Percentiles rank a stretch among this genome's conserved stretches.
These are phyloP conservation scores for Diplotaxis tenuifolia DNA, from an alignment of 345 rosid species.

Conservation along the genomic window DNA sequence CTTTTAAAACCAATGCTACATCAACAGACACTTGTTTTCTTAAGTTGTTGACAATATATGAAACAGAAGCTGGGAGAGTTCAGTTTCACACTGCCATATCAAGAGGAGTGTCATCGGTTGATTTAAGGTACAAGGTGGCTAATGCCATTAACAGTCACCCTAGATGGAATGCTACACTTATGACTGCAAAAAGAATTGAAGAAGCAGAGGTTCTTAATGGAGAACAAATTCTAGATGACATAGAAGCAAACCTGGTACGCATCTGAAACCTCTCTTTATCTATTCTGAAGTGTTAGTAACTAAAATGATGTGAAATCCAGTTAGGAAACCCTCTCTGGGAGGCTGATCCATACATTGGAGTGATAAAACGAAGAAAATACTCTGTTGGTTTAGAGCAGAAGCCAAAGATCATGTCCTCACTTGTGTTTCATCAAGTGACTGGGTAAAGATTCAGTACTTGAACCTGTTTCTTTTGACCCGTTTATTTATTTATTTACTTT, in stretches of 20 bases:
- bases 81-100: slow-evolving; percentile 63
- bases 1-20: not conserved
- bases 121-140: slow-evolving; percentile 60
- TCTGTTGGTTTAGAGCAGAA: slow-evolving; percentile 56
- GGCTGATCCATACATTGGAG: slow-evolving; percentile 56
- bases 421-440: slow-evolving; percentile 54
- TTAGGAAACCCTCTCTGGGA: slow-evolving; percentile 40
- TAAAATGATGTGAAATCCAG: slow-evolving; percentile 39
- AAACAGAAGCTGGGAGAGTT: slow-evolving; percentile 57
- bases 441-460: slow-evolving; percentile 52
- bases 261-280: slow-evolving; percentile 10
- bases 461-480: slow-evolving; percentile 8
- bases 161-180: slow-evolving; percentile 41
- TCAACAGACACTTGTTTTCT: not conserved
- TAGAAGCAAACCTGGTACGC: slow-evolving; percentile 52
- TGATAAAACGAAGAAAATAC: slow-evolving; percentile 56
- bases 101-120: slow-evolving; percentile 57
- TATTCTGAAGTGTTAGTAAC: not conserved
- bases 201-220: slow-evolving; percentile 62
- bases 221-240: slow-evolving; percentile 50
- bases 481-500: not conserved
- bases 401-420: slow-evolving; percentile 45
- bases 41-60: not conserved
- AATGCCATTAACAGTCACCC: slow-evolving; percentile 42
- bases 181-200: slow-evolving; percentile 73